Base-by-base conservation (phyloP, 441 rosid species). In the Melastoma candidum region DNA sequence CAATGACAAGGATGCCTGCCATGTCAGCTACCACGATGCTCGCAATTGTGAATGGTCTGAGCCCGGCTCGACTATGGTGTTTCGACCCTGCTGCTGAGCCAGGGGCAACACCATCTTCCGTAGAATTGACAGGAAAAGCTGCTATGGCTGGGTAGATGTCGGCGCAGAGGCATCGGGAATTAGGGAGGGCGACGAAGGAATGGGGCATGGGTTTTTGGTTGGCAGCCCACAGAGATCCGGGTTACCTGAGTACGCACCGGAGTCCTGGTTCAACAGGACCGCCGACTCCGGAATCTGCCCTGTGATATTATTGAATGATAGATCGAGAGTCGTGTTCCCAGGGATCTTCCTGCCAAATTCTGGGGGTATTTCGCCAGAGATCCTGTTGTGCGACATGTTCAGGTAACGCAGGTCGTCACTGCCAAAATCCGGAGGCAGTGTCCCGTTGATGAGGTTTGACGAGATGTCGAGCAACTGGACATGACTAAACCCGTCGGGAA, bases 61-160 rank as follows among this genome's bases (percentile, higher is more conserved):
- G 77, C 22, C 77, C 61, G 5, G 59, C 44, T 57, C 56, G 59
- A 60, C 2, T 44, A 26, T 27, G 12, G 45, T 65, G 47, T 13
- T 62, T 46, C 10, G 72, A 14, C n/a, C 48, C 70, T 11, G 57
- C 36, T 58, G 58, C 70, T 0, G 67, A 57, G 5, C 75, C 3
- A 85, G 77, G 48, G 58, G 48, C 47, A 86, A 74, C 48, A 60
- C 81, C n/a, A 70, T 44, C n/a, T 79, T 71, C 54, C 66, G 41
- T 32, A 32, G 41, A 32, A 32, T 32, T 32, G 41, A 32, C 78
- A 2, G 97, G 95, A 65, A 87, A 70, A 6, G 80, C 96, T 0
- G 95, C 96, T 13, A 90, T 67, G 29, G 96, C 90, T 0, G 86
- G 14, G 87, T 76, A 14, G 94, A 90, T 17, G 85, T 72, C 7